Evolutionary conservation across 768 basidiomycete genomes (phyloP).

Genomic region (Phlebiopsis gigantea): DNA sequence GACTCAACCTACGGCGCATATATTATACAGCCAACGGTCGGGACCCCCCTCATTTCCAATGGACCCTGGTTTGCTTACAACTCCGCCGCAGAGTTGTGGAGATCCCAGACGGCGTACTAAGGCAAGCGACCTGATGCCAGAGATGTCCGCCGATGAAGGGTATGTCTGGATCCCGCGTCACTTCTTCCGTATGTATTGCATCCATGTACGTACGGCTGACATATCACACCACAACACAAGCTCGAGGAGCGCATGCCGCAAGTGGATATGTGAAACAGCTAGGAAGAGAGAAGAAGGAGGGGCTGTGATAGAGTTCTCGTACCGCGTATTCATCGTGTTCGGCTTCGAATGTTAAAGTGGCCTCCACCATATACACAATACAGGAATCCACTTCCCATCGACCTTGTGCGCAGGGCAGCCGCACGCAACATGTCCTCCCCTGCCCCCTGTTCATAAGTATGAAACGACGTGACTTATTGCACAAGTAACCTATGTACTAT

Average conservation of each 20-base stretch:
- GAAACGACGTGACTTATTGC: not conserved
- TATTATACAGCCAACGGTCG: conserved; percentile 26
- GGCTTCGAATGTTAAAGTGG: not conserved
- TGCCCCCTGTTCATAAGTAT: not conserved
- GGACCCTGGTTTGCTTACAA: not conserved
- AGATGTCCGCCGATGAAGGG: conserved; percentile 21
- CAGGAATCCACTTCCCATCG: not conserved
- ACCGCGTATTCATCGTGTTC: not conserved
- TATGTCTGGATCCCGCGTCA: conserved; percentile 5
- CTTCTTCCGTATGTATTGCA: too few species aligned
- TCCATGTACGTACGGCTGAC: not conserved
- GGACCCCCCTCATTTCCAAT: too few species aligned
- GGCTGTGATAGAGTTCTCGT: not conserved
- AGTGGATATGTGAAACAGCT: conserved; percentile 12
- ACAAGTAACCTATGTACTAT: not conserved
- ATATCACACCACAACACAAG: conserved; percentile 15
- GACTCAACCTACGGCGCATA: conserved; percentile 26
- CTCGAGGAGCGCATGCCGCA: conserved; percentile 26
- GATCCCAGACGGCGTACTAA: conserved; percentile 25
- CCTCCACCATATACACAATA: not conserved
- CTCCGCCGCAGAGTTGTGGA: conserved; percentile 20
- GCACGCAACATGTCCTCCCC: not conserved
- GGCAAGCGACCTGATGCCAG: conserved; percentile 24
- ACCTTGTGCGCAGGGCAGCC: not conserved
- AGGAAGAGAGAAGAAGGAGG: not conserved